Evolutionary conservation across 768 basidiomycete species (phyloP), one percentile per base, ranked within the genome.

Genomic region (Tulasnella sp.): DNA sequence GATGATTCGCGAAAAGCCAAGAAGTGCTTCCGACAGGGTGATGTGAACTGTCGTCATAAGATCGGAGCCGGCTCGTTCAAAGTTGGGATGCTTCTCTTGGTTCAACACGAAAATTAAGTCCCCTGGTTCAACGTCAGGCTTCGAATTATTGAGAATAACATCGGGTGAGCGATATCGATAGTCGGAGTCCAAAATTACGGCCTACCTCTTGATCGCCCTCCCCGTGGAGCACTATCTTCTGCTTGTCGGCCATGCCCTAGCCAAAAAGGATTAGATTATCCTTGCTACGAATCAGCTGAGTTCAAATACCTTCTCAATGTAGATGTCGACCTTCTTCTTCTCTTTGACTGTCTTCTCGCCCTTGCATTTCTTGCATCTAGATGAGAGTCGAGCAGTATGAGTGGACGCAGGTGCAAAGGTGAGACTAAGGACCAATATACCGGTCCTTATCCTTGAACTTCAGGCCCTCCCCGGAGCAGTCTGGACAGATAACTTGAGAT

Each of bases 351-450:
- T 90, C 79, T 89, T 90, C 68, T 86, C 85, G 4, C 95, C 96
- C 77, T 95, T 94, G 81, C 96, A 98, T 78, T 93, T 96, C 81
- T 95, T 98, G 81, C 95, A 98, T 75, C 95, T 96, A 77, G 22
- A 22, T 6, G 19, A 1, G 5, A 19, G 47, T 26, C 52, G 32
- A 22, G 14, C 29, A 65, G 59, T 34, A 22, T 37, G 52, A 22
- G 26, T 11, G 26, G 11, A 59, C 14, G 32, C 76, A 22, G 75
- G 74, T 6, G 72, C 17, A 62, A 8, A 39, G 52, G 34, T 17
- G 41, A 42, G 68, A 64, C 16, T 47, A 34, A 5, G 26, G 12
- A 72, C 19, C 63, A 5, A 69, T 14, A n/a, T 29, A 92, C 92
- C 88, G 83, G 76, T 95, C 94, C 77, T 94, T 94, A 76, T 94